Evolutionary conservation across 176 grass and related monocot species (phyloP).

Genomic region (Musa schizocarpa): DNA sequence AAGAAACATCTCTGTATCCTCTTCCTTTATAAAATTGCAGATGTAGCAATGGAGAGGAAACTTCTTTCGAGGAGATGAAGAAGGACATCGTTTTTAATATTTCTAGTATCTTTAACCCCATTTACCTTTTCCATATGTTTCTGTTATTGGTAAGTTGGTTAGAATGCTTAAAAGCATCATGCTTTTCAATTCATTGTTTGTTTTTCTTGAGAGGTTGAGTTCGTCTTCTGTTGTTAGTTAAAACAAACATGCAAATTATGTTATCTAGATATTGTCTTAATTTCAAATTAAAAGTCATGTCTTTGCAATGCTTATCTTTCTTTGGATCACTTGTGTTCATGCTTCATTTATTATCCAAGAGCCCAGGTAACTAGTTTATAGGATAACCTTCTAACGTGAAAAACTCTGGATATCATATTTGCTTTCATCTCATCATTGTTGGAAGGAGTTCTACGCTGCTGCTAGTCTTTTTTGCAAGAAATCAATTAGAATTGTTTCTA

Average conservation of each 20-base stretch:
- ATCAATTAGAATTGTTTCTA: too few relatives aligned
- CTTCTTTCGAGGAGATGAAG: conserved; percentile 27
- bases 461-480: too few relatives aligned
- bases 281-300: too few relatives aligned
- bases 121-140: conserved; percentile 70
- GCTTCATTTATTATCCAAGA: too few relatives aligned
- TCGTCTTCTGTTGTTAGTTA: background rate
- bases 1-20: conserved; percentile 2
- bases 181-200: conserved; percentile 5
- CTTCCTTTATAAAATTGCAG: conserved; percentile 33
- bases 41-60: conserved; percentile 26
- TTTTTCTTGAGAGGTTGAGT: background rate
- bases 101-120: conserved; percentile 70
- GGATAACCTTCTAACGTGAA: too few relatives aligned
- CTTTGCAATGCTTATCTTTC: too few relatives aligned
- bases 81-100: conserved; percentile 33
- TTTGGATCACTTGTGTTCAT: too few relatives aligned
- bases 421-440: too few relatives aligned
- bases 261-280: background rate
- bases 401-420: too few relatives aligned
- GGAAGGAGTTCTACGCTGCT: too few relatives aligned
- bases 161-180: conserved; percentile 1
- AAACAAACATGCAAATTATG: background rate
- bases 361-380: too few relatives aligned
- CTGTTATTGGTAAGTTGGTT: conserved; percentile 59